These are phyloP conservation scores for Caulochytrium protostelioides DNA, from an alignment of 371 early-diverging fungal genomes.

Conservation along the genomic window DNA sequence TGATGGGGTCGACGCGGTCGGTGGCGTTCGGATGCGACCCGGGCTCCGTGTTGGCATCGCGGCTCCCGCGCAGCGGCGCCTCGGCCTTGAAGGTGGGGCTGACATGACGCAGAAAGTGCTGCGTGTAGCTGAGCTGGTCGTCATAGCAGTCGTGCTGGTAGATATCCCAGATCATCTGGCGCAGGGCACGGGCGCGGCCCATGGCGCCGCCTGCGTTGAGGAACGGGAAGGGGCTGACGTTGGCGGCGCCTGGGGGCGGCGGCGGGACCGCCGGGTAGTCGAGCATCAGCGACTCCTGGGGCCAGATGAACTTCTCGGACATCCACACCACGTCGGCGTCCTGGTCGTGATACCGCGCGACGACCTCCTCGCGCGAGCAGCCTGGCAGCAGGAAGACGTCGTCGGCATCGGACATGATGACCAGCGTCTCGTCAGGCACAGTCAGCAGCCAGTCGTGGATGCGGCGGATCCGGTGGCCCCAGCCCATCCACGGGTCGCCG, in stretches of 20 bases:
- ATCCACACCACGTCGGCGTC: constrained; percentile 3
- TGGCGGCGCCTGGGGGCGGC: neutral
- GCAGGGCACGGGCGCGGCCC: constrained; percentile 9
- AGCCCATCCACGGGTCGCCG: constrained; percentile 9
- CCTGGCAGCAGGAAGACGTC: constrained; percentile 12
- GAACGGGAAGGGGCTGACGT: constrained; percentile 3
- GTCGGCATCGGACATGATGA: constrained; percentile 12
- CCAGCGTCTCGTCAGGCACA: constrained; percentile 6
- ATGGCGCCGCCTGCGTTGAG: constrained; percentile 17
- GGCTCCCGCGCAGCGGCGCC: too few species aligned
- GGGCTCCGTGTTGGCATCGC: too few species aligned
- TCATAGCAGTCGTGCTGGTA: constrained; percentile 10
- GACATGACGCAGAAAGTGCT: constrained; percentile 4
- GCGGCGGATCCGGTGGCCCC: constrained; percentile 11
- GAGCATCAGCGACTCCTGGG: constrained; percentile 4
- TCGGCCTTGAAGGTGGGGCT: neutral
- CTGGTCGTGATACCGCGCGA: neutral
- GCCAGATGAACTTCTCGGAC: constrained; percentile 9
- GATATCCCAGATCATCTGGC: constrained; percentile 1
- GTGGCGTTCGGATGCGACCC: too few species aligned
- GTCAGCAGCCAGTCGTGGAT: constrained; percentile 12
- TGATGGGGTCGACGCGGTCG: too few species aligned
- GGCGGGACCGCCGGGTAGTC: constrained; percentile 1
- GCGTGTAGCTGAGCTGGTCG: constrained; percentile 11
- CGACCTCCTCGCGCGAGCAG: constrained; percentile 2